Evolutionary conservation across 129 eudicot species (phyloP).

Genomic region (Helianthus tuberosus): DNA sequence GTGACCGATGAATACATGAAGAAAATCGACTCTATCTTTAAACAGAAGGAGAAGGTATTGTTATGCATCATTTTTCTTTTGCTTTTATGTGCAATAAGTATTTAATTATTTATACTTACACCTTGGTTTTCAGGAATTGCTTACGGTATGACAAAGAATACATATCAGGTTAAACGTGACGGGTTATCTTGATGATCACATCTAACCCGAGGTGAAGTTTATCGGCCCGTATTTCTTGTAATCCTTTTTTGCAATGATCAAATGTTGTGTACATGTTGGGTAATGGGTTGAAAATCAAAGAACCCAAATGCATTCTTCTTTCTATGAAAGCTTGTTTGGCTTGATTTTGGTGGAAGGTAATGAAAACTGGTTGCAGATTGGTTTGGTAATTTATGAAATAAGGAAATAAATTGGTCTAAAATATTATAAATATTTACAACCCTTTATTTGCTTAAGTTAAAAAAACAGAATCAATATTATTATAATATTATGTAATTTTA

Average conservation of each 20-base stretch:
- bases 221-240: constrained; percentile 13
- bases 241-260: constrained; percentile 8
- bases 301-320: constrained; percentile 1
- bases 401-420: no score
- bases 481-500: no score
- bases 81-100: background rate
- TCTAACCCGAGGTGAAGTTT: constrained; percentile 24
- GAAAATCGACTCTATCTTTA: constrained; percentile 75
- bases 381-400: background rate
- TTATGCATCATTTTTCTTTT: background rate
- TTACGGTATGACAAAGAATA: constrained; percentile 58
- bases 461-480: no score
- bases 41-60: constrained; percentile 93
- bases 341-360: constrained; percentile 15
- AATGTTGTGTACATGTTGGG: constrained; percentile 27
- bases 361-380: constrained; percentile 1
- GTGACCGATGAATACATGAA: constrained; percentile 90
- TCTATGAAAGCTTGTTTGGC: background rate
- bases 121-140: constrained; percentile 61
- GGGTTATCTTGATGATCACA: constrained; percentile 1
- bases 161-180: constrained; percentile 16
- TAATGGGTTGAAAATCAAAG: constrained; percentile 13
- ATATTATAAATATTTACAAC: background rate
- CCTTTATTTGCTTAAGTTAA: background rate
- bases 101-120: background rate